Evolutionary conservation across 768 basidiomycete genomes (phyloP), one percentile per base, ranked within the genome.

Genomic region (Lyophyllum semitale): DNA sequence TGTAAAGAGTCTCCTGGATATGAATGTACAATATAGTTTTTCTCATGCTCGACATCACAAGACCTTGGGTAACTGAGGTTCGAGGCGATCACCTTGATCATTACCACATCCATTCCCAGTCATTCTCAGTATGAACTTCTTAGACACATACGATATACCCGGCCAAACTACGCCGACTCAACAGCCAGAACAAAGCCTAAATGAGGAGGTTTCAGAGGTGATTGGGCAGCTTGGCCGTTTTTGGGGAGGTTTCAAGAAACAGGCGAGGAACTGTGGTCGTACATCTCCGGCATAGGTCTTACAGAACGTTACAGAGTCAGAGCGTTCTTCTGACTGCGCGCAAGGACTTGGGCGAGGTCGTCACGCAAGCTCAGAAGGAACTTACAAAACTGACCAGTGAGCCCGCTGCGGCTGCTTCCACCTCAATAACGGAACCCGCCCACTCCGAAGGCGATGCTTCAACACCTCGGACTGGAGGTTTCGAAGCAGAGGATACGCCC

Each of bases 191-290:
- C 82, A 83, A 38, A 83, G 78, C 53, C 73, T 97, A 41, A 88
- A 95, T 64, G 89, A 95, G 64, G 94, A 97, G 69, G 91, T 97
- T 13, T 81, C 81, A 1, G 88, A 96, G 64, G 94, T 94, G 22
- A 84, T 95, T 38, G 91, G 91, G n/a, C 88, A 92, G 64, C 75
- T 96, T 12, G 85, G 87, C 26, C 79, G 88, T 48, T 87, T 94
- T 66, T 97, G 95, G 95, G 93, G 93, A 42, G 90, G 92, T 27
- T 89, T 95, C 66, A 84, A 86, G 76, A 91, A 89, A 69, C 93
- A 95, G 85, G 93, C 85, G 62, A 59, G 84, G 64, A 46, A 32
- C 35, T 43, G 15, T 15, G 18, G 25, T 41, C 40, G 8, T 27
- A 41, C 17, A 33, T 8, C 11, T 40, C 32, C 23, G 20, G 7